Conservation (phyloP, 164 flowering plant genomes). For the Umbellularia californica region DNA sequence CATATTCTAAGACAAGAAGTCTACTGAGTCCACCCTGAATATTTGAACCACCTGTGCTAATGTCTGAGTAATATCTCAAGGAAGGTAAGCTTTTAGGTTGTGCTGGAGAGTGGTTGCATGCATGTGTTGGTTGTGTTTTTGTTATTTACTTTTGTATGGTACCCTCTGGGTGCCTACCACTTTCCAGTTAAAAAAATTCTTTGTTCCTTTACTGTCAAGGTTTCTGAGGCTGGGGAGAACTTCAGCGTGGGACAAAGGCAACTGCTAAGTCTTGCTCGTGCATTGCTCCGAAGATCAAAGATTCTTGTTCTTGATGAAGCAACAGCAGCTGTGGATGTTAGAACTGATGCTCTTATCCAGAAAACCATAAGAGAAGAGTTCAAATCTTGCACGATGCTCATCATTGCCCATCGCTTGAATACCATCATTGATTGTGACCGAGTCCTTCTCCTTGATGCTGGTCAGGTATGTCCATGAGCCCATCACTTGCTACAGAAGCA, state of each 20-base stretch:
- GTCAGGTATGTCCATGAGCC: slow-evolving; percentile 44
- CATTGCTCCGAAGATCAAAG: slow-evolving; percentile 87
- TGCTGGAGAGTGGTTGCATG: too few relatives aligned
- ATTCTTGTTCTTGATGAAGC: slow-evolving; percentile 99
- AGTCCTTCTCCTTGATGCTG: slow-evolving; percentile 85
- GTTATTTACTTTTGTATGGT: too few relatives aligned
- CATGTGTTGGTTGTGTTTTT: too few relatives aligned
- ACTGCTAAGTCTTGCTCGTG: slow-evolving; percentile 95
- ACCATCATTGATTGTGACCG: slow-evolving; percentile 94
- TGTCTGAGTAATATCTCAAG: too few relatives aligned
- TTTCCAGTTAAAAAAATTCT: too few relatives aligned
- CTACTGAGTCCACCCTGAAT: too few relatives aligned
- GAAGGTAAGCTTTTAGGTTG: too few relatives aligned
- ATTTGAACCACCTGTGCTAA: too few relatives aligned
- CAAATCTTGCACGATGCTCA: slow-evolving; percentile 91
- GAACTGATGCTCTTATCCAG: slow-evolving; percentile 98
- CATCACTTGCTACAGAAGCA: slow-evolving; percentile 2
- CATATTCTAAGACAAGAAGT: too few relatives aligned
- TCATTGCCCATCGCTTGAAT: slow-evolving; percentile 93
- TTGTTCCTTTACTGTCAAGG: slow-evolving; percentile 37
- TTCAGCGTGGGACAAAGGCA: slow-evolving; percentile 99
- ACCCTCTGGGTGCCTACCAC: too few relatives aligned
- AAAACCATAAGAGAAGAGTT: slow-evolving; percentile 96
- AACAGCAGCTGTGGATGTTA: slow-evolving; percentile 99
- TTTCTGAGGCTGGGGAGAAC: slow-evolving; percentile 95